Evolutionary conservation across 2,329 filamentous ascomycete species (phyloP).

Genomic region (Pseudocercospora musae): DNA sequence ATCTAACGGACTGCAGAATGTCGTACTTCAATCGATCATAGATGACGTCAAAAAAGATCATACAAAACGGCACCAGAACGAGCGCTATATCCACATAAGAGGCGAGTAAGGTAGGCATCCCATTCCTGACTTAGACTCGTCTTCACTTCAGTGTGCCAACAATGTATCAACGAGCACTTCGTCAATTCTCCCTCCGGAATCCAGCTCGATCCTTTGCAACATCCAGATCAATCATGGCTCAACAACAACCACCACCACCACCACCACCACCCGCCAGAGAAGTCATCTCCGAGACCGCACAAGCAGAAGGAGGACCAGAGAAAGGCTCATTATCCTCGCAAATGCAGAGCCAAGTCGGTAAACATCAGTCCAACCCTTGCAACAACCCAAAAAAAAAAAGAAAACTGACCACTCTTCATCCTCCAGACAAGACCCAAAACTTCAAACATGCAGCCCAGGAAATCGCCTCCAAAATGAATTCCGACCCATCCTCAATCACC

Average conservation of each 20-base stretch:
- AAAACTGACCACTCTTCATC: neutral
- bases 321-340: conserved; percentile 34
- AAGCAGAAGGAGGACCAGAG: conserved; percentile 32
- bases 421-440: neutral
- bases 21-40: neutral
- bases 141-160: neutral
- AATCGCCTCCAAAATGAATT: conserved; percentile 30
- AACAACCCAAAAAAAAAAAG: conserved; percentile 6
- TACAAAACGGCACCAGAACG: neutral
- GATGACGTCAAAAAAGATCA: neutral
- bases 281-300: conserved; percentile 34
- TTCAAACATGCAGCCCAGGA: conserved; percentile 32
- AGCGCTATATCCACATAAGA: neutral
- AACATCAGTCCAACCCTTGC: neutral
- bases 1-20: neutral
- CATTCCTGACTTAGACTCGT: no score
- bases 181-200: neutral
- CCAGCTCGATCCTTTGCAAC: neutral
- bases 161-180: neutral
- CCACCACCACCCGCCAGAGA: no score
- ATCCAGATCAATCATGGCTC: conserved; percentile 16
- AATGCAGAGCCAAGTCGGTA: conserved; percentile 35
- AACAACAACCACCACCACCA: conserved; percentile 10
- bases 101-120: neutral
- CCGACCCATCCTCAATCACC: conserved; percentile 34